A percentile compares a stretch with the other conserved stretches of the same genome.
These are phyloP conservation scores for Barnettozyma californica DNA, from an alignment of 805 yeast species.

Conservation along the genomic window DNA sequence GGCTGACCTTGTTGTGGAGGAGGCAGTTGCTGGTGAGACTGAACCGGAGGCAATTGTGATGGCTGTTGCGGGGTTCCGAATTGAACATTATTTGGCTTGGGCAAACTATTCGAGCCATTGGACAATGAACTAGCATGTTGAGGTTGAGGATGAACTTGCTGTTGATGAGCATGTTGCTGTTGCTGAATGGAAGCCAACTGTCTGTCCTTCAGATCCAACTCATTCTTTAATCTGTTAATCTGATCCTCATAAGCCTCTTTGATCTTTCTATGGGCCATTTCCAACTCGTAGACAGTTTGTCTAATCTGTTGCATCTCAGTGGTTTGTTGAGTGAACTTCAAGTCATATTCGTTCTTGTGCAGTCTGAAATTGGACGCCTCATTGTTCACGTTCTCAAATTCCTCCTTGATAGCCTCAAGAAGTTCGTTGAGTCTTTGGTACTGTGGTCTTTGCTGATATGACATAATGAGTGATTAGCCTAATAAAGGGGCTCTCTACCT, in stretches of 20 bases:
- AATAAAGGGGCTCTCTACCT: not conserved
- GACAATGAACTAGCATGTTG: constrained; percentile 20
- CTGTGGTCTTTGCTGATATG: constrained; percentile 28
- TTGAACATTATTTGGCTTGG: constrained; percentile 19
- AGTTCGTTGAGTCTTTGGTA: constrained; percentile 59
- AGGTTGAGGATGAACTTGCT: constrained; percentile 11
- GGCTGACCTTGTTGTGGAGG: constrained; percentile 22
- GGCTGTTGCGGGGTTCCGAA: constrained; percentile 30
- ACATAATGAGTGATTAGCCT: constrained; percentile 12
- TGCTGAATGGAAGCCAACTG: constrained; percentile 37
- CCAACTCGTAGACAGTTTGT: constrained; percentile 90
- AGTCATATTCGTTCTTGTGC: constrained; percentile 90
- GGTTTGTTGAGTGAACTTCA: constrained; percentile 85
- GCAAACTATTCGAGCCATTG: constrained; percentile 22
- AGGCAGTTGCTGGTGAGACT: constrained; percentile 26
- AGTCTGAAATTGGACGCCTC: constrained; percentile 83
- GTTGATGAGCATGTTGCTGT: constrained; percentile 32
- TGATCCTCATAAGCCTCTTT: constrained; percentile 96
- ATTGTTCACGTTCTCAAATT: constrained; percentile 75
- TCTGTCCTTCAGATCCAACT: constrained; percentile 77
- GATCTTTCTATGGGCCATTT: constrained; percentile 89
- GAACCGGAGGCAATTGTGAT: constrained; percentile 31
- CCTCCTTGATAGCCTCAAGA: constrained; percentile 87
- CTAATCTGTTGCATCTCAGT: constrained; percentile 91
- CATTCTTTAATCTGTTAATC: constrained; percentile 76